These are phyloP conservation scores for Globisporangium camurandrum DNA, from an alignment of 352 stramenopile genomes.

Conservation along the genomic window DNA sequence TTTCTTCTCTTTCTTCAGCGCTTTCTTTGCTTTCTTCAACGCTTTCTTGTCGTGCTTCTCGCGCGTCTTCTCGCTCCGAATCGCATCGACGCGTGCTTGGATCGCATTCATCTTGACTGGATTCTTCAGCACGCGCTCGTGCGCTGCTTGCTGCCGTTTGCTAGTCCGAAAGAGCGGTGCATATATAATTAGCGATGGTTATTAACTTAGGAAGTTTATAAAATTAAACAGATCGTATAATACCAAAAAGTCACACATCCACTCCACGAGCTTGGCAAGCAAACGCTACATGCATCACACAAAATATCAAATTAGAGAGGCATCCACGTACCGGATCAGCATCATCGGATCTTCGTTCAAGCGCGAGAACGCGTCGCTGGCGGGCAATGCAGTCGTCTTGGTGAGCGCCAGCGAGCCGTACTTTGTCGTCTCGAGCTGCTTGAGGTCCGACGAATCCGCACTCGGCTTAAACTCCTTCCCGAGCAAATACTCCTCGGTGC, in stretches of 20 bases:
- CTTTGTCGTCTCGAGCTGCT: constrained; percentile 41
- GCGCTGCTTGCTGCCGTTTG: constrained; percentile 68
- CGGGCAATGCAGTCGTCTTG: constrained; percentile 38
- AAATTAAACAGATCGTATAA: not conserved
- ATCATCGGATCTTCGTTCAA: constrained; percentile 96
- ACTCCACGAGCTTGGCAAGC: too few species aligned
- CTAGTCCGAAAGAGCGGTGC: too few species aligned
- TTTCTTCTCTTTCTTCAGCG: constrained; percentile 17
- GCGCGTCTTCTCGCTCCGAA: constrained; percentile 72
- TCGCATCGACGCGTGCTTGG: constrained; percentile 67
- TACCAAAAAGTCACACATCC: too few species aligned
- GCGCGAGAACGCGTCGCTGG: constrained; percentile 90
- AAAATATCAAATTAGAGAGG: not conserved
- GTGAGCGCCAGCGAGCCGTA: constrained; percentile 61
- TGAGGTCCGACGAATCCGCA: constrained; percentile 34
- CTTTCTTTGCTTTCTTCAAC: constrained; percentile 61
- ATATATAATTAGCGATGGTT: not conserved
- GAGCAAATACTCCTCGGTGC: constrained; percentile 89
- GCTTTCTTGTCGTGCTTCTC: constrained; percentile 63
- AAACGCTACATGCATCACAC: too few species aligned
- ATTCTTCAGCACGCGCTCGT: constrained; percentile 84
- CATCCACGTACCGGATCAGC: constrained; percentile 77
- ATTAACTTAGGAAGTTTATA: not conserved
- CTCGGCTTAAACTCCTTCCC: constrained; percentile 84
- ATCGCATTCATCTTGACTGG: constrained; percentile 89